Percentiles rank a stretch among this genome's conserved stretches.
phyloP scores from a whole-genome alignment of 176 grass and related monocot genomes.

The Cenchrus purpureus region DNA sequence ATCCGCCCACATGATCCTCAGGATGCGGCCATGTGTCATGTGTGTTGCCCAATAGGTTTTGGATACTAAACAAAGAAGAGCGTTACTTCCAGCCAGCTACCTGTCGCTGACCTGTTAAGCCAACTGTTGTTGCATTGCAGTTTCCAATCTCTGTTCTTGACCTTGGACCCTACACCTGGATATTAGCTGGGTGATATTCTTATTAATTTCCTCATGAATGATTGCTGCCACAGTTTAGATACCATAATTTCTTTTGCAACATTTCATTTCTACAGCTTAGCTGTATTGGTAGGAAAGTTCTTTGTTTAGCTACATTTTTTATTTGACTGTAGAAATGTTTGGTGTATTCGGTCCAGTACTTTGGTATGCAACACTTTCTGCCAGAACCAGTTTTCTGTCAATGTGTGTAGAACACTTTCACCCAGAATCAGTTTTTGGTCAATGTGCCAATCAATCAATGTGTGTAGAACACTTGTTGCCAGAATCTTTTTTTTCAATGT shows the following conservation, averaged over 20 bases:
- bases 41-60: slow-evolving; percentile 20
- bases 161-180: neutral
- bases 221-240: neutral
- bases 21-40: slow-evolving; percentile 37
- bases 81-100: neutral
- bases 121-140: neutral
- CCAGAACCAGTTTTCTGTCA: neutral
- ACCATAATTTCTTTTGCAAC: neutral
- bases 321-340: neutral
- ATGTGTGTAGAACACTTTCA: neutral
- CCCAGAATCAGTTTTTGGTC: neutral
- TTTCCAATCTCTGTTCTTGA: slow-evolving; percentile 7
- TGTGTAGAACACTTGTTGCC: neutral
- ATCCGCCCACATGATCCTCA: neutral
- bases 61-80: slow-evolving; percentile 10
- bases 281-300: neutral
- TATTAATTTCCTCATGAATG: slow-evolving; percentile 7
- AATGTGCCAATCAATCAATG: neutral
- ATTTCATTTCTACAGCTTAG: slow-evolving; percentile 32
- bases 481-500: neutral
- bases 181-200: slow-evolving; percentile 7
- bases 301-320: neutral
- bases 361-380: neutral
- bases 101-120: slow-evolving; percentile 5
- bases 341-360: neutral